These are phyloP conservation scores for Fusarium succisae DNA, from an alignment of 2,329 filamentous ascomycete genomes.

Conservation along the genomic window DNA sequence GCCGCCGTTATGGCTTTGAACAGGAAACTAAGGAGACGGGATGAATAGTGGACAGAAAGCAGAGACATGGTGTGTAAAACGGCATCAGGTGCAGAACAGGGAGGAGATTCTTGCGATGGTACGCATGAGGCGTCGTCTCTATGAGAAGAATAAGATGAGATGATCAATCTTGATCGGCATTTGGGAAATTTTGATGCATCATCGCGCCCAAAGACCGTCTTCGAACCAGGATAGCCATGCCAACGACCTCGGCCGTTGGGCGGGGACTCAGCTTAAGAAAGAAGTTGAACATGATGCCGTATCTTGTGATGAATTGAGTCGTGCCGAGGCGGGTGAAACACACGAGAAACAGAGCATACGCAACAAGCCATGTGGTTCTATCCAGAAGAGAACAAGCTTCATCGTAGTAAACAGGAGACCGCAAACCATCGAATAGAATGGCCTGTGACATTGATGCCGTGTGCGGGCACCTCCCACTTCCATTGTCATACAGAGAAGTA, in stretches of 20 bases:
- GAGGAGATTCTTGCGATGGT: slow-evolving; percentile 22
- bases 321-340: not conserved
- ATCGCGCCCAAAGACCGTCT: not conserved
- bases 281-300: slow-evolving; percentile 10
- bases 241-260: not conserved
- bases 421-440: not conserved
- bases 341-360: not conserved
- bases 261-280: slow-evolving; percentile 18
- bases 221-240: not conserved
- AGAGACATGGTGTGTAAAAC: slow-evolving; percentile 46
- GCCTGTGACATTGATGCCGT: slow-evolving; percentile 7
- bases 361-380: not conserved
- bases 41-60: slow-evolving; percentile 32
- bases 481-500: not conserved
- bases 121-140: slow-evolving; percentile 16
- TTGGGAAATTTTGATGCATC: not conserved
- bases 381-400: slow-evolving; percentile 1
- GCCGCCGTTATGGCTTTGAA: slow-evolving; percentile 2
- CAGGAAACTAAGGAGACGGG: slow-evolving; percentile 11
- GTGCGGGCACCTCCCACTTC: slow-evolving; percentile 15
- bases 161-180: not conserved
- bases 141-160: not conserved
- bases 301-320: slow-evolving; percentile 3
- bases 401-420: not conserved
- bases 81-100: slow-evolving; percentile 31